phyloP scores from a whole-genome alignment of 192 early-diverging fungal species.

The Phlyctochytrium planicorne region DNA sequence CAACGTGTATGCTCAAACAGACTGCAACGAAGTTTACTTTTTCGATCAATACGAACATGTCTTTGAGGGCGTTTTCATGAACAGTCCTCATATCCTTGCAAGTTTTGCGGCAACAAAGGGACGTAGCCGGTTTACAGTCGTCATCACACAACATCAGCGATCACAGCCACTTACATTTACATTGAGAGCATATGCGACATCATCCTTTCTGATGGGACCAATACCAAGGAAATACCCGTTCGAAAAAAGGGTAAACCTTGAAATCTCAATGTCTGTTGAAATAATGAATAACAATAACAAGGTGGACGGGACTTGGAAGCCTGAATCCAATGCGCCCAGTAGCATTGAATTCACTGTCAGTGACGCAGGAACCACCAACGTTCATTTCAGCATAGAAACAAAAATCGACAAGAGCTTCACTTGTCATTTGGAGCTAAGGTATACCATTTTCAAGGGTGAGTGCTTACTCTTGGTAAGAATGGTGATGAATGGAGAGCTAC shows the following conservation, averaged over 20 bases:
- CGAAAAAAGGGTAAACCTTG: constrained; percentile 62
- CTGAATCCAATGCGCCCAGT: too few relatives aligned
- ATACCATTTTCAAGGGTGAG: too few relatives aligned
- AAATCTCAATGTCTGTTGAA: too few relatives aligned
- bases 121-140: constrained; percentile 66
- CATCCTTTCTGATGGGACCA: constrained; percentile 60
- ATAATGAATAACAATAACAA: too few relatives aligned
- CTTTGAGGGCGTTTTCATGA: constrained; percentile 78
- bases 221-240: constrained; percentile 59
- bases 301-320: too few relatives aligned
- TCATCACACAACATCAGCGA: constrained; percentile 79
- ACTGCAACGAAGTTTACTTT: constrained; percentile 66
- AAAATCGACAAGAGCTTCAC: too few relatives aligned
- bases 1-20: constrained; percentile 74
- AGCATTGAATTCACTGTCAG: too few relatives aligned
- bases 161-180: constrained; percentile 71
- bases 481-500: too few relatives aligned
- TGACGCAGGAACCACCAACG: too few relatives aligned
- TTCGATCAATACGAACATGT: constrained; percentile 55
- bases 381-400: too few relatives aligned
- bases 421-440: too few relatives aligned
- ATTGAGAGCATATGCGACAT: constrained; percentile 65
- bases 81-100: constrained; percentile 44
- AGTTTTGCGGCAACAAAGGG: constrained; percentile 62
- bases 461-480: too few relatives aligned